Percentiles rank a stretch among this genome's conserved stretches.
Conservation (phyloP, 257 asterid species). For the Capsicum pubescens region DNA sequence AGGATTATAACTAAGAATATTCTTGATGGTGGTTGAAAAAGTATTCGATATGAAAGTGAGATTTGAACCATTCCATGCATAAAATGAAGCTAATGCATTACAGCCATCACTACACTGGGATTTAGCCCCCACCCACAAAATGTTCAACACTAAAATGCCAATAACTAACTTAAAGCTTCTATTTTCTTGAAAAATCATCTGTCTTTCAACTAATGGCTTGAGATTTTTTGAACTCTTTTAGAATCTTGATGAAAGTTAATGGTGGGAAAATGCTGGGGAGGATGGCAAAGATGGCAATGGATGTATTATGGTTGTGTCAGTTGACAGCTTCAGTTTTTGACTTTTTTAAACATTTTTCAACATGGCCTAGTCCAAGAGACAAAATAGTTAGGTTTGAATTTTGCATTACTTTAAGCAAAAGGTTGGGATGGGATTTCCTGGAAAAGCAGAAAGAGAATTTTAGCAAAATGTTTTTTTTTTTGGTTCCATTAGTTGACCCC, state of each 20-base stretch:
- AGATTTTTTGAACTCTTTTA: background rate
- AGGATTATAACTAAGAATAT: slow-evolving; percentile 56
- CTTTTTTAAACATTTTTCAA: background rate
- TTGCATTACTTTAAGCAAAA: slow-evolving; percentile 8
- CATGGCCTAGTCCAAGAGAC: background rate
- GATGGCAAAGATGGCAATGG: slow-evolving; percentile 6
- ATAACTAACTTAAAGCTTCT: slow-evolving; percentile 24
- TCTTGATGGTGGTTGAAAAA: slow-evolving; percentile 50
- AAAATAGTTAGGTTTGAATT: background rate
- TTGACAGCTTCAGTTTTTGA: slow-evolving; percentile 33
- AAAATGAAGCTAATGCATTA: slow-evolving; percentile 70
- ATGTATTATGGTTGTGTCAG: slow-evolving; percentile 25
- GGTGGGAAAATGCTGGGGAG: background rate
- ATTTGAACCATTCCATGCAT: slow-evolving; percentile 51
- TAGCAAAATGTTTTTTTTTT: background rate
- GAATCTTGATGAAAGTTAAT: slow-evolving; percentile 12
- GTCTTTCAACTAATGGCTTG: background rate
- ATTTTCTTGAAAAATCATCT: slow-evolving; percentile 35
- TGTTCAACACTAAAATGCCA: slow-evolving; percentile 25
- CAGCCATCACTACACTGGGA: slow-evolving; percentile 51
- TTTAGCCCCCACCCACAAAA: slow-evolving; percentile 43
- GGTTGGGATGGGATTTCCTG: background rate
- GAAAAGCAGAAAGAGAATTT: background rate
- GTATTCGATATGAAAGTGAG: slow-evolving; percentile 54
- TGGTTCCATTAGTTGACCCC: background rate